Base-by-base conservation (phyloP, 805 yeast genomes). In the Cyberlindnera amylophila region DNA sequence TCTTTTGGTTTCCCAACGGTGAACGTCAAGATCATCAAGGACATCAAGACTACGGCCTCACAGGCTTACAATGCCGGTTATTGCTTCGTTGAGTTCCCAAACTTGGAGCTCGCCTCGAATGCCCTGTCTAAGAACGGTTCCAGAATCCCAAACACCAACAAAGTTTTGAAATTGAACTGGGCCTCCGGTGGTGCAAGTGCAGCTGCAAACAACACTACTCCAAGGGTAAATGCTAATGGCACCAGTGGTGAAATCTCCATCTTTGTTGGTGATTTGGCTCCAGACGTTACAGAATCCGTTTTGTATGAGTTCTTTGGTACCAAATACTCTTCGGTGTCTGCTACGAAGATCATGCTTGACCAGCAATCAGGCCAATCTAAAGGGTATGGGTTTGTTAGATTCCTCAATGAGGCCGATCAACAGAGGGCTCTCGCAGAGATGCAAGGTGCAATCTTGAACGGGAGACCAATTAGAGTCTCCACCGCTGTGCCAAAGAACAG, bases 301-400 rank as follows among this genome's bases (percentile, higher is more conserved):
- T 67, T 89, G 18, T 74, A 75, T 44, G 83, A 82, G 38, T 69
- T 77, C 33, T 89, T 90, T 65, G 80, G 77, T 46, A 64, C 77
- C 5, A 75, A 79, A 45, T 89, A 77, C 58, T 81, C 90, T 2
- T 83, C 90, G 6, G 79, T 87, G 41, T 73, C 79, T 39, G 81
- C 82, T 51, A 93, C 81, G 6, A 87, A 84, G 56, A 77, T 89
- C 47, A 87, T 89, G 81, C 62, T 75, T 37, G 96, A 89, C 61
- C 81, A 79, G 30, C 58, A 63, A 11, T 80, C 95, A 1, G 82
- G 82, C 24, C 72, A 72, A 37, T 77, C 91, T 6, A 81, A 86
- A 57, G 96, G 96, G 11, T 89, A 84, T 62, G 97, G 96, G 2
- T 90, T 90, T 67, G 86, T 88, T n/a, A 78, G 86, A 47, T 88